Conservation (phyloP, 2,329 filamentous ascomycete species). For the Bimuria novae-zelandiae region DNA sequence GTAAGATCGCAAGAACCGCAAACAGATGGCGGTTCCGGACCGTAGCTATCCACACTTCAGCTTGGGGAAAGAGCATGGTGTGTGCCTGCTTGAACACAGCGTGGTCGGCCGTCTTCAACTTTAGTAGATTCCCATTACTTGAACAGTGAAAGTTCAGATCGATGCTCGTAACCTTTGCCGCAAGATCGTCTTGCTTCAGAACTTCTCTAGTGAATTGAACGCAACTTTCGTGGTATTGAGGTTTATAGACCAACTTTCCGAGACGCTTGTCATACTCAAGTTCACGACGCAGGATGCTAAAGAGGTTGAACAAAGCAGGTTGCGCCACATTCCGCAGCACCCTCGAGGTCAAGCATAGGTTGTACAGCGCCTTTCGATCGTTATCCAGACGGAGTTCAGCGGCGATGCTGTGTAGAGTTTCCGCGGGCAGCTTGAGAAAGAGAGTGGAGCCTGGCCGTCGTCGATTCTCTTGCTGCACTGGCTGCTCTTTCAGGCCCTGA, state of each 20-base stretch:
- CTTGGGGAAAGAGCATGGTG: background rate
- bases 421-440: background rate
- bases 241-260: too few relatives aligned
- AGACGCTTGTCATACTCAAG: too few relatives aligned
- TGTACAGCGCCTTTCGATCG: background rate
- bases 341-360: background rate
- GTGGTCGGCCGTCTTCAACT: too few relatives aligned
- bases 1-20: background rate
- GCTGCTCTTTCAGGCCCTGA: too few relatives aligned
- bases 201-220: background rate
- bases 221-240: too few relatives aligned
- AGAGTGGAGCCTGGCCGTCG: background rate
- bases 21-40: background rate
- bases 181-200: background rate
- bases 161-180: too few relatives aligned
- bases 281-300: too few relatives aligned
- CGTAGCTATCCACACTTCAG: background rate
- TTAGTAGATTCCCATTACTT: too few relatives aligned
- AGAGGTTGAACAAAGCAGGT: background rate
- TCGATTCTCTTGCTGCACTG: too few relatives aligned
- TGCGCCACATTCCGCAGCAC: constrained; percentile 1
- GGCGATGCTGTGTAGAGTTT: background rate
- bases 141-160: too few relatives aligned
- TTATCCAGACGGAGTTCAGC: background rate
- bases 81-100: too few relatives aligned